A percentile compares a stretch with the other conserved stretches of the same genome.
Conservation (phyloP, 2,329 filamentous ascomycete genomes). For the Penicillium hesseltinei region DNA sequence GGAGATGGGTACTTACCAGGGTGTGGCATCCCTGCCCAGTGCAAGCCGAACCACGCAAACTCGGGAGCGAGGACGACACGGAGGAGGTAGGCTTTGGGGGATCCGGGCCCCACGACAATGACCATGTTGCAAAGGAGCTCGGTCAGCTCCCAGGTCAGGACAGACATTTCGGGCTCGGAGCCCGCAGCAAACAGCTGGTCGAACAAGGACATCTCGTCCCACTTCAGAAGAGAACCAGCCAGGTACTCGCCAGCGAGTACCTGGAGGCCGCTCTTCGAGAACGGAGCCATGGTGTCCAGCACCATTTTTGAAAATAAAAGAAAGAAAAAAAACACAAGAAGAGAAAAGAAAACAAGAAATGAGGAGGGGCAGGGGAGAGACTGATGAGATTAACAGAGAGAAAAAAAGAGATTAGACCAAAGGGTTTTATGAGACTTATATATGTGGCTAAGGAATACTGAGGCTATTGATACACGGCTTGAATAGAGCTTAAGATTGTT, state of each 20-base stretch:
- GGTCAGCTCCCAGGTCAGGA: background rate
- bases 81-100: constrained; percentile 1
- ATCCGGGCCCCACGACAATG: constrained; percentile 6
- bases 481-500: background rate
- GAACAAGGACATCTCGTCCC: background rate
- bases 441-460: background rate
- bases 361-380: too few relatives aligned
- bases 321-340: background rate
- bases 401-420: background rate
- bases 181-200: background rate
- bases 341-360: background rate
- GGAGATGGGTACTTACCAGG: background rate
- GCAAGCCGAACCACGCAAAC: constrained; percentile 10
- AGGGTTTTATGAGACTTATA: background rate
- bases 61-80: constrained; percentile 6
- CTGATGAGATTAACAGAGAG: background rate
- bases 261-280: constrained; percentile 4
- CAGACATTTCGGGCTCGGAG: background rate
- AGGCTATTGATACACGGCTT: background rate
- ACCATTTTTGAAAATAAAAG: background rate
- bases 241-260: constrained; percentile 5
- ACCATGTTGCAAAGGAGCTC: constrained; percentile 6
- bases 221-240: background rate
- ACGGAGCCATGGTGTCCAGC: background rate
- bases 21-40: constrained; percentile 5